A percentile compares a stretch with the other conserved stretches of the same genome.
These are phyloP conservation scores for Colletotrichum kahawae DNA, from an alignment of 2,329 filamentous ascomycete genomes.

Conservation along the genomic window DNA sequence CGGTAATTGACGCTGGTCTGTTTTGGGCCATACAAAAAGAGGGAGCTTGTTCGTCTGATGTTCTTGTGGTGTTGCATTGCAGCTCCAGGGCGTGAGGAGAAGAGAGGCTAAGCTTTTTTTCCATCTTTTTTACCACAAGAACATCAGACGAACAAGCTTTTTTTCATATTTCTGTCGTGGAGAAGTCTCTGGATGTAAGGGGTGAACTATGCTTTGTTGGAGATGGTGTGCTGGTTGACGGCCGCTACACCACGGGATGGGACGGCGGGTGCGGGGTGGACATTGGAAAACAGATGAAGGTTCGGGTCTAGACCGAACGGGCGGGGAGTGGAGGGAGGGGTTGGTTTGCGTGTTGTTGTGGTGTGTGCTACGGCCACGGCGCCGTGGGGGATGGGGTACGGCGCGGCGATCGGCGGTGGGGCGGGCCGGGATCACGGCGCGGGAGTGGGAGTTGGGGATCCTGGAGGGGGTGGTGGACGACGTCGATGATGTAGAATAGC, in stretches of 20 bases:
- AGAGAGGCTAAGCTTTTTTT: background rate
- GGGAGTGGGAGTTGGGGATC: background rate
- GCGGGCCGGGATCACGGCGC: background rate
- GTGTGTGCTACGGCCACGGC: background rate
- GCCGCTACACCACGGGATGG: background rate
- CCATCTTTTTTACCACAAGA: too few species aligned
- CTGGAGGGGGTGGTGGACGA: background rate
- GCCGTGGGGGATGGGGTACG: background rate
- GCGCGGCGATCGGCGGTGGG: background rate
- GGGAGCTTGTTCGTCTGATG: background rate
- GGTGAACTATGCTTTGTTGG: background rate
- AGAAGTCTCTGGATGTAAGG: background rate
- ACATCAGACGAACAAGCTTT: too few species aligned
- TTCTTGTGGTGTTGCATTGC: background rate
- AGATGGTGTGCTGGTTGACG: background rate
- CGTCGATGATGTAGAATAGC: background rate
- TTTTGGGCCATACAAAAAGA: background rate
- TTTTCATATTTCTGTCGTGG: too few species aligned
- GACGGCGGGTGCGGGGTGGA: background rate
- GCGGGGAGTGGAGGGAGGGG: background rate
- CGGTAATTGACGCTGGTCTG: background rate
- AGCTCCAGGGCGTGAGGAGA: background rate
- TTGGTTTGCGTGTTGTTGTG: background rate
- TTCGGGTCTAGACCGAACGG: background rate
- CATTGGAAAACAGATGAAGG: background rate